Percentiles rank a stretch among this genome's conserved stretches.
Conservation (phyloP, 176 grass and related monocot genomes). For the Triticum turgidum region DNA sequence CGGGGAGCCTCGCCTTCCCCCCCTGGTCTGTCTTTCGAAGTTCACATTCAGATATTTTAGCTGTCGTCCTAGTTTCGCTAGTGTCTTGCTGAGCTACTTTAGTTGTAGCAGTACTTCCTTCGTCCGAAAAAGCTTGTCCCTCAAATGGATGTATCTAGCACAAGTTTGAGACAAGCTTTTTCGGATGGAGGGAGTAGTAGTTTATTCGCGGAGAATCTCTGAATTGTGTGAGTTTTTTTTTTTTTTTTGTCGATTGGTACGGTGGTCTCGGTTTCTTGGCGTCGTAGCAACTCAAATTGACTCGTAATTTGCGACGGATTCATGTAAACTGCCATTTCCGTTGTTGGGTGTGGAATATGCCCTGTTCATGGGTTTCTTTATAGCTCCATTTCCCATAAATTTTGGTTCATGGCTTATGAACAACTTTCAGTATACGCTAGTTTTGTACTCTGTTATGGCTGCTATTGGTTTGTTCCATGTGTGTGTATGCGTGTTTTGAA, state of each 20-base stretch:
- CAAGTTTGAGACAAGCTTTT: too few species aligned
- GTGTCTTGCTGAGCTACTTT: background rate
- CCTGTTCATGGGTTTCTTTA: background rate
- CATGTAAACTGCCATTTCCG: background rate
- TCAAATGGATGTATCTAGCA: too few species aligned
- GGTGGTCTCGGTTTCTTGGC: background rate
- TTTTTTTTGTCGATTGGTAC: background rate
- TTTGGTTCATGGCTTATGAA: background rate
- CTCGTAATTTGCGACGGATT: background rate
- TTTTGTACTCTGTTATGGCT: background rate
- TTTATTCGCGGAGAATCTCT: background rate
- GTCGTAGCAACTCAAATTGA: background rate
- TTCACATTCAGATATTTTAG: constrained; percentile 14
- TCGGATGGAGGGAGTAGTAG: too few species aligned
- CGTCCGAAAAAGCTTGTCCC: too few species aligned
- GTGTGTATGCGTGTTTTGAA: background rate
- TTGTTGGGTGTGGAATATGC: background rate
- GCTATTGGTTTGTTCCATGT: background rate
- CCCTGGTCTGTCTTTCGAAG: background rate
- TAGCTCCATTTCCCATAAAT: background rate
- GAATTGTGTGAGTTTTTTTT: background rate
- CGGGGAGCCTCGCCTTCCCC: background rate
- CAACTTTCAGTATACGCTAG: background rate
- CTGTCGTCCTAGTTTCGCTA: background rate
- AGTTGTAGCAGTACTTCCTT: background rate